These are phyloP conservation scores for Aspergillus haitiensis DNA, from an alignment of 495 filamentous ascomycete species.

Conservation along the genomic window DNA sequence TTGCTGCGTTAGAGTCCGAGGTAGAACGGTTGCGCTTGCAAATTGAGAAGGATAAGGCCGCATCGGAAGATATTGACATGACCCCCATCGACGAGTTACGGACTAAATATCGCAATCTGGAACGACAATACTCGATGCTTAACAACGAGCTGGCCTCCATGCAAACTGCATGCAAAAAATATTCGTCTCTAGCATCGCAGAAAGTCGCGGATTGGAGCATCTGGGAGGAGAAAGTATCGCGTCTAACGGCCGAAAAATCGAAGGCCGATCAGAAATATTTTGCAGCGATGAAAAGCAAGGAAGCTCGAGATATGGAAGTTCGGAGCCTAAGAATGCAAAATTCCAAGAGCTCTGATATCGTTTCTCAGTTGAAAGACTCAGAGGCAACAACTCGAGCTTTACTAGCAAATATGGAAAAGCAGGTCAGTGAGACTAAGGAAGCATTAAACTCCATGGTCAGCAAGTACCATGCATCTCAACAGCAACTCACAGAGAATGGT, in stretches of 20 bases:
- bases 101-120: conserved; percentile 67
- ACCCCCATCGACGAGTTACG: conserved; percentile 67
- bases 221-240: conserved; percentile 74
- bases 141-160: conserved; percentile 84
- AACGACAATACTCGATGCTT: conserved; percentile 77
- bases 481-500: conserved; percentile 63
- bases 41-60: conserved; percentile 46
- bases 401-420: conserved; percentile 85
- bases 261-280: conserved; percentile 99
- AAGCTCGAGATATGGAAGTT: conserved; percentile 74
- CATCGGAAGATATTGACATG: conserved; percentile 41
- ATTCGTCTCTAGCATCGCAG: conserved; percentile 75
- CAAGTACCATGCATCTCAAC: conserved; percentile 72
- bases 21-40: conserved; percentile 65
- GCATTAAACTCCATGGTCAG: conserved; percentile 62
- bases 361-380: conserved; percentile 86
- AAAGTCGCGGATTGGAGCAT: conserved; percentile 75
- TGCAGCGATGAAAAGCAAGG: conserved; percentile 88
- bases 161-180: conserved; percentile 83
- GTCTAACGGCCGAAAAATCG: conserved; percentile 80
- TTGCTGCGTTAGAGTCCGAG: conserved; percentile 78
- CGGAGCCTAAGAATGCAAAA: conserved; percentile 77
- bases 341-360: conserved; percentile 87
- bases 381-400: conserved; percentile 61
- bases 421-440: conserved; percentile 76